phyloP scores from a whole-genome alignment of 768 basidiomycete genomes.

The Galerina sulciceps region DNA sequence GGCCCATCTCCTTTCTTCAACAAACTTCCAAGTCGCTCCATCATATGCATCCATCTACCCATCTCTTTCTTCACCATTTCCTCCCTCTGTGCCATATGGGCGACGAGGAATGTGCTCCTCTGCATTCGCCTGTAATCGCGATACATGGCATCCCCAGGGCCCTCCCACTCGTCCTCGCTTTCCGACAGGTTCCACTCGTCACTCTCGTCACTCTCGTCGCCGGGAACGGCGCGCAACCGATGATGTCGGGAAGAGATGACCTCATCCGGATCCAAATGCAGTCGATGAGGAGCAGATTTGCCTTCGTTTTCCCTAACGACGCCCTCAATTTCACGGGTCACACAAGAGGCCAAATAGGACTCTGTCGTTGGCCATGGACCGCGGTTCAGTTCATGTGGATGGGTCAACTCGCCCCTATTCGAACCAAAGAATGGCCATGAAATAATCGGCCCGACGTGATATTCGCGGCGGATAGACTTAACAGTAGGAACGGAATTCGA shows the following conservation, averaged over 20 bases:
- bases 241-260: constrained; percentile 75
- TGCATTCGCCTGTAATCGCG: constrained; percentile 84
- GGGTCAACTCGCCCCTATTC: constrained; percentile 71
- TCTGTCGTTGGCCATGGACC: constrained; percentile 73
- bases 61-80: constrained; percentile 70
- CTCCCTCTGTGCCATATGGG: constrained; percentile 70
- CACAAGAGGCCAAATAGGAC: constrained; percentile 69
- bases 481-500: constrained; percentile 23
- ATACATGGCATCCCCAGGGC: constrained; percentile 79
- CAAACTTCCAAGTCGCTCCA: constrained; percentile 55
- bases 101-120: constrained; percentile 76
- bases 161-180: constrained; percentile 82
- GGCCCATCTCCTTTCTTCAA: constrained; percentile 31
- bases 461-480: constrained; percentile 32
- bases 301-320: constrained; percentile 82
- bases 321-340: constrained; percentile 71
- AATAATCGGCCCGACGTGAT: constrained; percentile 79
- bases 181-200: constrained; percentile 82
- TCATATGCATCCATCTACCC: constrained; percentile 68
- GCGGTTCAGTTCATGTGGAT: constrained; percentile 74
- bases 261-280: constrained; percentile 84
- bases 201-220: constrained; percentile 74
- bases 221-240: constrained; percentile 66
- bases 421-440: constrained; percentile 94
- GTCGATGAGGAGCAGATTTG: constrained; percentile 70